phyloP scores from a whole-genome alignment of 1,284 basidiomycete genomes.

The Phlebopus sp. region DNA sequence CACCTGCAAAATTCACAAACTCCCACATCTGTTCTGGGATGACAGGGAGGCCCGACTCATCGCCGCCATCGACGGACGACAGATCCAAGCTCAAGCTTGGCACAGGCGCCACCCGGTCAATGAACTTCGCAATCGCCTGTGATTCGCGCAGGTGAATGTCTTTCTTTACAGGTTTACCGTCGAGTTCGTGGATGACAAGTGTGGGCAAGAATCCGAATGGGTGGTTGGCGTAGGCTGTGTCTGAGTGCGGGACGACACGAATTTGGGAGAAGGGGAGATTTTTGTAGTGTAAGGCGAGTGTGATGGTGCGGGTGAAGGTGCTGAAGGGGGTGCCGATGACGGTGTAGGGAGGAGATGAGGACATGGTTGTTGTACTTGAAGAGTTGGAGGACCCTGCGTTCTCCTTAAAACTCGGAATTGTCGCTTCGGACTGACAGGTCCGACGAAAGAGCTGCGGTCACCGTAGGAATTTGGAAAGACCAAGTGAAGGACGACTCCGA shows the following conservation, averaged over 20 bases:
- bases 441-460: too few species aligned
- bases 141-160: constrained; percentile 30
- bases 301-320: constrained; percentile 33
- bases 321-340: constrained; percentile 34
- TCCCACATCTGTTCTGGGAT: constrained; percentile 33
- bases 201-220: constrained; percentile 34
- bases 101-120: constrained; percentile 28
- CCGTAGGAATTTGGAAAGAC: too few species aligned
- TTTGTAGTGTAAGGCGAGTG: constrained; percentile 30
- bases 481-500: too few species aligned
- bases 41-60: constrained; percentile 7
- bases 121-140: constrained; percentile 26
- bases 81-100: constrained; percentile 21
- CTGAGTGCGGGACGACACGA: constrained; percentile 27
- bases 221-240: constrained; percentile 26
- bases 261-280: constrained; percentile 26
- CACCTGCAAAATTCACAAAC: constrained; percentile 25
- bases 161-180: constrained; percentile 14
- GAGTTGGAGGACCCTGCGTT: background rate
- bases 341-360: constrained; percentile 18
- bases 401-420: too few species aligned
- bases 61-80: constrained; percentile 25
- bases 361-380: constrained; percentile 15
- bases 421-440: too few species aligned
- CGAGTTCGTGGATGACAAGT: constrained; percentile 26